Evolutionary conservation across 352 stramenopile species (phyloP), one percentile per base, ranked within the genome.

Genomic region (Globisporangium viniferum): DNA sequence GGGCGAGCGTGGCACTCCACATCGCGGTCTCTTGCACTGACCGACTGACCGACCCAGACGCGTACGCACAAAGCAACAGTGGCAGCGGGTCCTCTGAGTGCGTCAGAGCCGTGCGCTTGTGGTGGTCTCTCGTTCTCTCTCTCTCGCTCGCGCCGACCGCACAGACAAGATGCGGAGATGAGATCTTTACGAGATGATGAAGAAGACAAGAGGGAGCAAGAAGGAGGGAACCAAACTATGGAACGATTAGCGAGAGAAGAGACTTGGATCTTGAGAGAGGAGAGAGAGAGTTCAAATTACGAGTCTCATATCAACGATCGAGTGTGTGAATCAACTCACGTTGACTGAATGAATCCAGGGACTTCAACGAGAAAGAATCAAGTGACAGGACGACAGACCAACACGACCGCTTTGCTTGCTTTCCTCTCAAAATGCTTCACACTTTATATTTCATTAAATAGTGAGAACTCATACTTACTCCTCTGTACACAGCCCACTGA

Each of bases 191-290:
- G 14, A 15, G 14, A 15, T 44, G 39, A 2, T 20, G 15, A 9
- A 15, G 51, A 29, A 0, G 24, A 33, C 2, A 35, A 29, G 12
- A n/a, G 27, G 27, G 36, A 44, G 18, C 24, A 29, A 12, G n/a
- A 14, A 15, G 53, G 20, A 15, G 53, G 20, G 53, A 39, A 15
- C 9, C 14, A 22, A 59, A 59, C 14, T 33, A 39, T 59, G 27
- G 53, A 39, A 59, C 53, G 53, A 59, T 59, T 39, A 8, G 27
- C 27, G 27, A 59, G 53, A 59, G n/a, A 35, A 59, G 53, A 59
- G n/a, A 35, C 15, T 24, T 31, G 1, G 53, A 59, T 59, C 27
- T 59, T 36, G 31, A 39, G 22, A 35, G 27, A 39, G 31, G 8
- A n/a, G 24, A 24, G 24, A 58, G n/a, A 27, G 10, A 44, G 8